Evolutionary conservation across 345 rosid genomes (phyloP), one percentile per base, ranked within the genome.

Genomic region (Eucalyptus cloeziana): DNA sequence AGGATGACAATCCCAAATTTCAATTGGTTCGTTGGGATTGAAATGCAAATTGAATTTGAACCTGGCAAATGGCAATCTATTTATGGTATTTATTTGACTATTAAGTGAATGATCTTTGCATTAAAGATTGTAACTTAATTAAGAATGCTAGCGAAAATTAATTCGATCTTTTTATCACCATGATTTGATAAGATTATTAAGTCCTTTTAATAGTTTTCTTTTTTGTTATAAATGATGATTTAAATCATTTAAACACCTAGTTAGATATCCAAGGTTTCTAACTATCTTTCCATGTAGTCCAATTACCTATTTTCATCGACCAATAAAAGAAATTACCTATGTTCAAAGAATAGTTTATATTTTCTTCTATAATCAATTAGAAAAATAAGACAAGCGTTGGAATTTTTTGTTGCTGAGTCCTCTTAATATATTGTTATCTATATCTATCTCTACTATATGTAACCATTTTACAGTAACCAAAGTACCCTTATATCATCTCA

Each of bases 101-200:
- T 58, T 58, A 58, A 9, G 27, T 0, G n/a, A 24, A 60, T 60
- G 13, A 60, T 6, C 15, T 62, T 13, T 62, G 69, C n/a, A 62
- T 62, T 30, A 0, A 0, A 27, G 33, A 62, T 62, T 0, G 17
- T 27, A 62, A 62, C n/a, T 30, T 62, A n/a, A 62, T 27, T 62
- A 62, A 12, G 31, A 62, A 13, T 0, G 16, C 69, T 12, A 30
- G 33, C 1, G 16, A 62, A 60, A 2, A 62, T 62, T 30, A 12
- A 0, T 62, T 62, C 17, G 16, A 12, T 0, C 3, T 27, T 62
- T 25, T 62, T 62, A 5, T 25, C n/a, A 58, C 2, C 27, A 11
- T 58, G 2, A 56, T 22, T 22, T 22, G 62, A 22, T 21, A 22
- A 56, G 62, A 22, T 56, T 8, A 54, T 54, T 22, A 54, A 22